Evolutionary conservation across 2,329 filamentous ascomycete genomes (phyloP), one percentile per base, ranked within the genome.

Genomic region (Alternaria sp.): DNA sequence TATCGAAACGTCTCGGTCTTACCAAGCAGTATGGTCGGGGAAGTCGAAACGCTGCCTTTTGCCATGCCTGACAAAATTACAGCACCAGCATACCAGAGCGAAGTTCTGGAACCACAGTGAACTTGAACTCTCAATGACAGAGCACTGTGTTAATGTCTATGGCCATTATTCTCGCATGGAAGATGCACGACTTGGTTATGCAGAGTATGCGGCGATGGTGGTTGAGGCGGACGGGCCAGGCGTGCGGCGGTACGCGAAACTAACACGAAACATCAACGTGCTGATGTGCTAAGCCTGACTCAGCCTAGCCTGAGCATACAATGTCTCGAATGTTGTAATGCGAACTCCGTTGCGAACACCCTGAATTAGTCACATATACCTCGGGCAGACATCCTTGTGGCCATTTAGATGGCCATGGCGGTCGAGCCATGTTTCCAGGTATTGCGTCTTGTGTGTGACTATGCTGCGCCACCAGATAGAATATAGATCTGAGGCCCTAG

Each of bases 1-100:
- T 62, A 59, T 70, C 63, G 67, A 73, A 67, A 70, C 69, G 32
- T 43, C 36, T 28, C 58, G 49, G 54, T 40, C 55, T 43, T 25
- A 50, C 56, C 56, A 62, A 66, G 61, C n/a, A 59, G 56, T 55
- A 44, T 46, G 63, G 26, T 51, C 51, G 52, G 43, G 47, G 32
- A 32, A 68, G 62, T 40, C 67, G 67, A 71, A 71, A 71, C 69
- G 40, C 21, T 36, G 26, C 45, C 53, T 47, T 43, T 32, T 19
- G 23, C 26, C 19, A 23, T 12, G 26, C 25, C 53, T 23, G 6
- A 23, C 53, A 19, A 47, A 32, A 30, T 26, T 11, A 45, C 15
- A 28, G 28, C 8, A n/a, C 28, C 21, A 19, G 23, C 21, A 43
- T 23, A 17, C 23, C 19, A 25, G 12, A 15, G 17, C 17, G n/a